Base-by-base conservation (phyloP, 2,329 filamentous ascomycete species). In the Didymosphaeria variabile region DNA sequence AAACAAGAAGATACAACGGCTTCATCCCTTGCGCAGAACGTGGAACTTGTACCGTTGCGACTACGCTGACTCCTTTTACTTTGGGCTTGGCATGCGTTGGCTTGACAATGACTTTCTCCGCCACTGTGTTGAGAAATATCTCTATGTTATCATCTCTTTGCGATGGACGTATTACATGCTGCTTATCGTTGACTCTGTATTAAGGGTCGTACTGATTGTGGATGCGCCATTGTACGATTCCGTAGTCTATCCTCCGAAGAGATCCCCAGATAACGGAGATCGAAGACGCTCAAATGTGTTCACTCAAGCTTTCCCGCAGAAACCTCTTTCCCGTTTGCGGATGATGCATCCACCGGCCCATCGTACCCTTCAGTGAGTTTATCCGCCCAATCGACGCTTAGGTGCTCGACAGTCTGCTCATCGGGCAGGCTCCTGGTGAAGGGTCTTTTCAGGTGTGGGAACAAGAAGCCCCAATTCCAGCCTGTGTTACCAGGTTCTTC, bases 1-100 rank as follows among this genome's bases (percentile, higher is more conserved):
- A 58, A 55, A 26, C 80, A 83, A 1, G 87, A 87, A 0, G 84
- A 84, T 1, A 90, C 68, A 32, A 90, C 81, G 12, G 89, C 81
- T 67, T 90, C 87, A 55, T 57, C 56, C 17, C 50, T 53, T 45
- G 64, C 51, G 17, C 31, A 21, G 4, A 42, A 4, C 1, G 15
- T 31, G 10, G 49, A 31, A 6, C 12, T 44, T 12, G 1, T 42
- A 13, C 34, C 36, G 32, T 40, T 52, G 21, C 17, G 23, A 6
- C 3, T 29, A 49, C 26, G 26, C 12, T 12, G 46, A 50, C 10
- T 3, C 32, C 49, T 40, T 3, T 31, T 6, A 21, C 34, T 17
- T 23, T 26, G 9, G 29, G 29, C 17, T 17, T 2, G 15, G 47
- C n/a, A 23, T 23, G 29, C 17, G 47, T 5, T 34, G n/a, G 2